Evolutionary conservation across 164 flowering plant genomes (phyloP).

Genomic region (Annona cherimola): DNA sequence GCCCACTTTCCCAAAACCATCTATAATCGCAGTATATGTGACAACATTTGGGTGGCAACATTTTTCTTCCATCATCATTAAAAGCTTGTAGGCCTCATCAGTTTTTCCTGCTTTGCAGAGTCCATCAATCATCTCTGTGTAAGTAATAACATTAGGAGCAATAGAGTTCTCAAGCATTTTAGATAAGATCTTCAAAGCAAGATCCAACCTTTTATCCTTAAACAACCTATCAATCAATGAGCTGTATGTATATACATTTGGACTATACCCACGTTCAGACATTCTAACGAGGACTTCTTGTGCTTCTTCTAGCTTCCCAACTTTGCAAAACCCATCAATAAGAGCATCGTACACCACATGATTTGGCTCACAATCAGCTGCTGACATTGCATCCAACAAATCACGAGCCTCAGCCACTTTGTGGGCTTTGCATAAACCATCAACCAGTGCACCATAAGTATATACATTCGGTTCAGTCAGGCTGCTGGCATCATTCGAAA

Average conservation of each 20-base stretch:
- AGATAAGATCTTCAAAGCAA: conserved; percentile 71
- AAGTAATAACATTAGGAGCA: conserved; percentile 80
- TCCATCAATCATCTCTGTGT: conserved; percentile 90
- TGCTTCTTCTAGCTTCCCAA: conserved; percentile 84
- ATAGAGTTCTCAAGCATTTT: conserved; percentile 83
- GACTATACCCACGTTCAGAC: conserved; percentile 63
- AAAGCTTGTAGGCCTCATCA: conserved; percentile 72
- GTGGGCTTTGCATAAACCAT: conserved; percentile 88
- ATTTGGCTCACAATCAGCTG: conserved; percentile 69
- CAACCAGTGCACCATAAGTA: conserved; percentile 88
- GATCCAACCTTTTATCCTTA: conserved; percentile 79
- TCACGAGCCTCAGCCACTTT: conserved; percentile 67
- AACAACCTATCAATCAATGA: conserved; percentile 79
- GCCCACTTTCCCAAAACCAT: conserved; percentile 84
- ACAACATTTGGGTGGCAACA: conserved; percentile 85
- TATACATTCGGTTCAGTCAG: conserved; percentile 58
- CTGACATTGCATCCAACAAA: conserved; percentile 60
- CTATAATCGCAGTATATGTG: conserved; percentile 89
- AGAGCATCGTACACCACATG: conserved; percentile 82
- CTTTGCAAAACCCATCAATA: conserved; percentile 92
- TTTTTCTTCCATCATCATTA: conserved; percentile 88
- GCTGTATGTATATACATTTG: conserved; percentile 68
- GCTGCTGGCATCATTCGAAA: conserved; percentile 25
- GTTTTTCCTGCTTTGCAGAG: conserved; percentile 85
- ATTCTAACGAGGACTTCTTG: conserved; percentile 63